Percentiles rank a stretch among this genome's conserved stretches.
These are phyloP conservation scores for Lactarius hatsudake DNA, from an alignment of 768 basidiomycete species.

Conservation along the genomic window DNA sequence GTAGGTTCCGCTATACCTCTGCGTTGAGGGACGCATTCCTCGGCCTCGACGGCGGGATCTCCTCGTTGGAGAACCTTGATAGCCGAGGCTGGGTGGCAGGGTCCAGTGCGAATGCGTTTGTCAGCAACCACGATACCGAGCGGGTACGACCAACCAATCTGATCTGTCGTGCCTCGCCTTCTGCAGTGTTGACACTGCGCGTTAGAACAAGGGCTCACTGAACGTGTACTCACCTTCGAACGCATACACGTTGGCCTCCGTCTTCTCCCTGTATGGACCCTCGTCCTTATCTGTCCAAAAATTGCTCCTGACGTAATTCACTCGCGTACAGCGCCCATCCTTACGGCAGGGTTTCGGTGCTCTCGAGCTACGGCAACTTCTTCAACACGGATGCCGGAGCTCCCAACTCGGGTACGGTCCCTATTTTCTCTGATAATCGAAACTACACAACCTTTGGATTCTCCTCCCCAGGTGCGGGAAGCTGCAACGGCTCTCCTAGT, in stretches of 20 bases:
- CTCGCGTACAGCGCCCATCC: constrained; percentile 45
- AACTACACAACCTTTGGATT: not conserved
- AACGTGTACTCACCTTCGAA: constrained; percentile 62
- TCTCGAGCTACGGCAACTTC: constrained; percentile 57
- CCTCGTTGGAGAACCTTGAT: constrained; percentile 50
- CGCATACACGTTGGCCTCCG: constrained; percentile 54
- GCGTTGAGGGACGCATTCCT: constrained; percentile 52
- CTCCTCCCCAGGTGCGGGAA: constrained; percentile 40
- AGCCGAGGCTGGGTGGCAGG: constrained; percentile 56
- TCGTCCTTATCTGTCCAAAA: not conserved
- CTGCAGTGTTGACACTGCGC: not conserved
- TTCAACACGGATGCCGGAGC: constrained; percentile 51
- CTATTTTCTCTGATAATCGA: not conserved
- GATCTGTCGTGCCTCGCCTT: not conserved
- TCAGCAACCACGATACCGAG: constrained; percentile 71
- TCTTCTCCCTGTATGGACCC: constrained; percentile 52
- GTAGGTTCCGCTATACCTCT: constrained; percentile 56
- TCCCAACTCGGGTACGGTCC: constrained; percentile 49
- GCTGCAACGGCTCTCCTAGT: constrained; percentile 49
- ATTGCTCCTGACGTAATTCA: not conserved
- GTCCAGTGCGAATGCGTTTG: constrained; percentile 57
- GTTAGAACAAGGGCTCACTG: constrained; percentile 50
- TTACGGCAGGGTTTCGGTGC: constrained; percentile 62
- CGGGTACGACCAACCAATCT: constrained; percentile 35
- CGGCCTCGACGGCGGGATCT: constrained; percentile 36